Conservation (phyloP, 495 filamentous ascomycete species). For the Penicillium coprophilum region DNA sequence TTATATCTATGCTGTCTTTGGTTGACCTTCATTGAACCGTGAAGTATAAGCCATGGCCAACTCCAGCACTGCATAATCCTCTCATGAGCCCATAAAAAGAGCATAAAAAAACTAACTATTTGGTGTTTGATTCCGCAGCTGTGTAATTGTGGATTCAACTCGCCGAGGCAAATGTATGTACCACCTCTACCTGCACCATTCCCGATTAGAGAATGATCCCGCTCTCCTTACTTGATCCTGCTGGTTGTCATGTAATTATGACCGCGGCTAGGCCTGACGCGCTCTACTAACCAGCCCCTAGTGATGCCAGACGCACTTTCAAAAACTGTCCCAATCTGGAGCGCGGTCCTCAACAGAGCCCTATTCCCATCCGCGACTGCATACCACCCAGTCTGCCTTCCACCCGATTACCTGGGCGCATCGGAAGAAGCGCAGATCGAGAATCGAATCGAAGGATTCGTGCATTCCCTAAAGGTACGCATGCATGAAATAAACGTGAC, state of each 20-base stretch:
- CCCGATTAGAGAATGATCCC: background rate
- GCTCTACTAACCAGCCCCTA: constrained; percentile 23
- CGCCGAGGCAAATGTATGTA: constrained; percentile 77
- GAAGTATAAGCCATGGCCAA: background rate
- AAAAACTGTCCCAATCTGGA: constrained; percentile 95
- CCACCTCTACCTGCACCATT: constrained; percentile 1
- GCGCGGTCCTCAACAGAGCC: constrained; percentile 74
- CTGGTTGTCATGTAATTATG: constrained; percentile 7
- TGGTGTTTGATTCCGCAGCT: constrained; percentile 47
- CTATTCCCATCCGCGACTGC: constrained; percentile 61
- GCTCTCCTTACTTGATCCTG: background rate
- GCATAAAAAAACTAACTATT: constrained; percentile 1
- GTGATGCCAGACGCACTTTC: constrained; percentile 89
- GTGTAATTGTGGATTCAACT: constrained; percentile 94
- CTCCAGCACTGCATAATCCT: background rate
- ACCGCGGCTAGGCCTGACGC: constrained; percentile 12
- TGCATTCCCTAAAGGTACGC: constrained; percentile 56
- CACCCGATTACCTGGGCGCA: constrained; percentile 62
- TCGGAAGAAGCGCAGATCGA: constrained; percentile 83
- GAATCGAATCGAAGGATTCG: constrained; percentile 62
- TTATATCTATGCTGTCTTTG: background rate
- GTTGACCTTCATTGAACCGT: background rate
- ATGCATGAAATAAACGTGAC: background rate
- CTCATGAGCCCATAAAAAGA: background rate
- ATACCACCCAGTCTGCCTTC: constrained; percentile 59